Percentiles rank a stretch among this genome's conserved stretches.
Evolutionary conservation across 2,329 filamentous ascomycete species (phyloP).

Genomic region (Aspergillus sp.): DNA sequence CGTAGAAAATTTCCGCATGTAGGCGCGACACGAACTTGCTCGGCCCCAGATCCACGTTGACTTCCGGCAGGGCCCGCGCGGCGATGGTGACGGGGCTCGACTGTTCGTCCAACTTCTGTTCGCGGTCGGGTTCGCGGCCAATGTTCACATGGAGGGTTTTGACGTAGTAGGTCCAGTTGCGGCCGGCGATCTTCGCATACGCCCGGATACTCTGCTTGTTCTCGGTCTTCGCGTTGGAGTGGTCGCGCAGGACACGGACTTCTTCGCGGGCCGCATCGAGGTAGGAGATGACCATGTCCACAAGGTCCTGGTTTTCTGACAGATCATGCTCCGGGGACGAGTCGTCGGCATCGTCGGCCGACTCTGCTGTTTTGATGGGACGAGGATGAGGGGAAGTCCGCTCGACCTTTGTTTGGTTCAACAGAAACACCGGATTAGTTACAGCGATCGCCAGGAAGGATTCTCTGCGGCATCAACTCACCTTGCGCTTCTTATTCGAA

Average conservation of each 20-base stretch:
- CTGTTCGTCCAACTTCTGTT: slow-evolving; percentile 42
- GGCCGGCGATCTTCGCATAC: slow-evolving; percentile 52
- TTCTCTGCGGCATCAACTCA: slow-evolving; percentile 19
- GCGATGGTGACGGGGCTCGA: slow-evolving; percentile 48
- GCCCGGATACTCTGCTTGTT: slow-evolving; percentile 49
- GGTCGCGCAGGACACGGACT: slow-evolving; percentile 44
- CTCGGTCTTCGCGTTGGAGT: slow-evolving; percentile 47
- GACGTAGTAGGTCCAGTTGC: slow-evolving; percentile 54
- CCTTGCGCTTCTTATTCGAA: slow-evolving; percentile 51
- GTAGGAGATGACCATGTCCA: slow-evolving; percentile 50
- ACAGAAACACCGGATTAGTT: not conserved
- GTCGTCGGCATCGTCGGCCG: slow-evolving; percentile 42
- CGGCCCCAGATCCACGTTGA: slow-evolving; percentile 87
- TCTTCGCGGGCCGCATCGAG: slow-evolving; percentile 45
- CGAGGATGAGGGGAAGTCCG: slow-evolving; percentile 32
- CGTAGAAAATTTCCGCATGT: slow-evolving; percentile 73
- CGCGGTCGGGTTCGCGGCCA: slow-evolving; percentile 49
- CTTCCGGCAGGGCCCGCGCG: slow-evolving; percentile 45
- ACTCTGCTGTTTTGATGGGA: slow-evolving; percentile 37
- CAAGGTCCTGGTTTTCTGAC: slow-evolving; percentile 44
- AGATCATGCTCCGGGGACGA: slow-evolving; percentile 43
- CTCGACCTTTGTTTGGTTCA: slow-evolving; percentile 31
- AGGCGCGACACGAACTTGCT: slow-evolving; percentile 78
- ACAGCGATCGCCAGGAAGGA: not conserved
- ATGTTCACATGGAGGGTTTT: slow-evolving; percentile 50